Conservation (phyloP, 257 asterid genomes). For the Nicotiana otophora region DNA sequence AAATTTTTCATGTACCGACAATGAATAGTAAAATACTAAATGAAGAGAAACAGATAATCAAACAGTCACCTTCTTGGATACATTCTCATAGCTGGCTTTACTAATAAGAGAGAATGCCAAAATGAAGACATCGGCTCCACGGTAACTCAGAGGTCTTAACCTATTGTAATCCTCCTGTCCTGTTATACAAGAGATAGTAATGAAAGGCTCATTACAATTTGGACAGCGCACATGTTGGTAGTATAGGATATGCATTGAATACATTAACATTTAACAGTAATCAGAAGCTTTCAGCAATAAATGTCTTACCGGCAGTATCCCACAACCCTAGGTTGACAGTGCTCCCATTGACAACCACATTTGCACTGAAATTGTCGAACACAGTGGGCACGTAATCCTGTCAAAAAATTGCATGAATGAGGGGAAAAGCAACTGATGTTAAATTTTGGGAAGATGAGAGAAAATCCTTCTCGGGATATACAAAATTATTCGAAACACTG, state of each 20-base stretch:
- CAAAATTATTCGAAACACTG: background rate
- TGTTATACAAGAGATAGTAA: background rate
- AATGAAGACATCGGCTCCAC: slow-evolving; percentile 35
- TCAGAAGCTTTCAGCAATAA: background rate
- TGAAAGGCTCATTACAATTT: background rate
- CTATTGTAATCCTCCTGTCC: slow-evolving; percentile 36
- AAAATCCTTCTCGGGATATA: background rate
- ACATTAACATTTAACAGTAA: background rate
- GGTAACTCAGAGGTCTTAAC: slow-evolving; percentile 32
- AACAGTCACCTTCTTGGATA: slow-evolving; percentile 24
- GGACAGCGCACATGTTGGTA: background rate
- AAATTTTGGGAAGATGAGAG: background rate
- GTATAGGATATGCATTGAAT: background rate
- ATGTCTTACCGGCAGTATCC: slow-evolving; percentile 33
- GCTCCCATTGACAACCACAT: slow-evolving; percentile 30
- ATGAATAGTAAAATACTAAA: background rate
- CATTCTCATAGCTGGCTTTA: slow-evolving; percentile 33
- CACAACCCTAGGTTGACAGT: slow-evolving; percentile 33
- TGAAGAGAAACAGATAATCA: background rate
- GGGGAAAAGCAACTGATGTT: background rate
- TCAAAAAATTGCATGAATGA: background rate
- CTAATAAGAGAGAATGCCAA: slow-evolving; percentile 37
- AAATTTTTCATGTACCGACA: background rate
- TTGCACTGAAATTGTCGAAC: slow-evolving; percentile 35
- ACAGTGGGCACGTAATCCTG: slow-evolving; percentile 36